Percentiles rank a stretch among this genome's conserved stretches.
Evolutionary conservation across 2,329 filamentous ascomycete genomes (phyloP).

Genomic region (Colletotrichum graminicola): DNA sequence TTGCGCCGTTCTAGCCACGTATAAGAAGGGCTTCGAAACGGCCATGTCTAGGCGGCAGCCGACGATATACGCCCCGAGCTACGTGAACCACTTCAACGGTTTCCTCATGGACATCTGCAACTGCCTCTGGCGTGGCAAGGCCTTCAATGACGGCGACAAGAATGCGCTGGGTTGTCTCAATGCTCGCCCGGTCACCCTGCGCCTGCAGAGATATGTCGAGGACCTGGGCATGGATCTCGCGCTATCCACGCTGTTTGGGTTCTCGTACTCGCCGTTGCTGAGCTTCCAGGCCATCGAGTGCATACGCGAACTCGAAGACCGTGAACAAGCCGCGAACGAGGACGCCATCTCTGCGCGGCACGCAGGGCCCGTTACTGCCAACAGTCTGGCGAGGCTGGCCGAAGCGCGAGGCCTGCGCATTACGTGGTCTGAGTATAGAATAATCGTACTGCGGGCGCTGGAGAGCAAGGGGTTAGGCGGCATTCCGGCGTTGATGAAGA

Average conservation of each 20-base stretch:
- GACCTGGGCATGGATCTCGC: constrained; percentile 60
- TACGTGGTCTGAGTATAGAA: constrained; percentile 80
- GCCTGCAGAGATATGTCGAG: constrained; percentile 62
- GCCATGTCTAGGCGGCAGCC: constrained; percentile 59
- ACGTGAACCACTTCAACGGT: constrained; percentile 81
- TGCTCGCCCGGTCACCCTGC: constrained; percentile 57
- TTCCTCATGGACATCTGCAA: constrained; percentile 92
- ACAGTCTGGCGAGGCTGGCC: constrained; percentile 72
- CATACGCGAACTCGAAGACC: constrained; percentile 69
- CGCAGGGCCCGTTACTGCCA: constrained; percentile 77
- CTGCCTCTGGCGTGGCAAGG: constrained; percentile 81
- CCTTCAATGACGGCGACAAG: constrained; percentile 74
- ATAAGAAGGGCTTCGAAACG: constrained; percentile 80
- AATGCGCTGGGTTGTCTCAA: constrained; percentile 70
- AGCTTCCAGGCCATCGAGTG: constrained; percentile 67
- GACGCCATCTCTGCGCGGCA: constrained; percentile 63
- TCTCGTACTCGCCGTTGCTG: constrained; percentile 70
- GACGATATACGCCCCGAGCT: constrained; percentile 65
- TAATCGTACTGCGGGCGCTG: constrained; percentile 78
- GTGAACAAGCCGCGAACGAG: constrained; percentile 56
- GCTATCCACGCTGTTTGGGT: constrained; percentile 65
- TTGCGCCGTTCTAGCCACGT: constrained; percentile 75
- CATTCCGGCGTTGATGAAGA: constrained; percentile 79
- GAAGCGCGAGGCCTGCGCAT: constrained; percentile 75
- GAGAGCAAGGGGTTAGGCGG: constrained; percentile 74